These are phyloP conservation scores for Tolypocladium pustulatum DNA, from an alignment of 2,329 filamentous ascomycete species.

Conservation along the genomic window DNA sequence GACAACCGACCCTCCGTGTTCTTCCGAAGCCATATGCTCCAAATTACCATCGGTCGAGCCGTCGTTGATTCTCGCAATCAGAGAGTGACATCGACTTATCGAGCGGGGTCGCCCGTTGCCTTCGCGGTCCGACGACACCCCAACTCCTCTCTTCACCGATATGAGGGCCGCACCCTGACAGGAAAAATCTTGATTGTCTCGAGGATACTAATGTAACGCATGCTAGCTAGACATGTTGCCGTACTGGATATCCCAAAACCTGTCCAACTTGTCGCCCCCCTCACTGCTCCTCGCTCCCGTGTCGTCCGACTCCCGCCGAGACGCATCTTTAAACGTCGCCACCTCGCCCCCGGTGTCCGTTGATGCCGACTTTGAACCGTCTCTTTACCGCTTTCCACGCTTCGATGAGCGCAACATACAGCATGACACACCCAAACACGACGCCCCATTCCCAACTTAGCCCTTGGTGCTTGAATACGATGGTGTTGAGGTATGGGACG, in stretches of 20 bases:
- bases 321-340: background rate
- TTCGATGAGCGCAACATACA: conserved; percentile 56
- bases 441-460: conserved; percentile 66
- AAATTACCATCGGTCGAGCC: no score
- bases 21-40: no score
- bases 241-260: background rate
- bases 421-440: conserved; percentile 45
- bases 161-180: background rate
- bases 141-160: background rate
- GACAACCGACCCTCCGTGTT: no score
- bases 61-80: background rate
- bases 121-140: background rate
- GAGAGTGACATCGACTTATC: background rate
- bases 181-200: conserved; percentile 15
- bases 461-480: conserved; percentile 58
- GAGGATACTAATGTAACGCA: conserved; percentile 16
- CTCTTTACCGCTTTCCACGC: conserved; percentile 61
- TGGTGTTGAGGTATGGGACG: conserved; percentile 53
- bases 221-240: conserved; percentile 15
- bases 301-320: background rate
- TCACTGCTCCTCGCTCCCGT: background rate
- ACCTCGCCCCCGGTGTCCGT: background rate
- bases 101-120: background rate
- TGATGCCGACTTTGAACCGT: conserved; percentile 24
- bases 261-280: background rate